Percentiles rank a stretch among this genome's conserved stretches.
Evolutionary conservation across 2,329 filamentous ascomycete species (phyloP).

Genomic region (Diaporthe vaccinii): DNA sequence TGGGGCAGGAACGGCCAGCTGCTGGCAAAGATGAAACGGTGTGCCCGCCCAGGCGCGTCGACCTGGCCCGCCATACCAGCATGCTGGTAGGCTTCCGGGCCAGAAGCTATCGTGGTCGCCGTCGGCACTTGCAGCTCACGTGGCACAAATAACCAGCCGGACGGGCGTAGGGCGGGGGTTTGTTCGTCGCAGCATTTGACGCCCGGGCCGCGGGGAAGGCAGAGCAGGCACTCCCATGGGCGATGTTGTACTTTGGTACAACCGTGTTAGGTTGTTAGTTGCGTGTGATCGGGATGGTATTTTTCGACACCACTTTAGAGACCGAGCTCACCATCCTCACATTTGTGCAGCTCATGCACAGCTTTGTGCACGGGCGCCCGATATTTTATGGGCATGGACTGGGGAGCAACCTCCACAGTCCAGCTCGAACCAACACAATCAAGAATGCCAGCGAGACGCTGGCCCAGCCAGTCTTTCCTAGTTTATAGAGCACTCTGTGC

Average conservation of each 20-base stretch:
- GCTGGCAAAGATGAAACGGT: slow-evolving; percentile 5
- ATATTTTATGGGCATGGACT: not conserved
- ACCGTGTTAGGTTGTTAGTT: not conserved
- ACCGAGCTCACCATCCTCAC: not conserved
- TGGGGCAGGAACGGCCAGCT: not conserved
- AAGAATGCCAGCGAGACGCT: not conserved
- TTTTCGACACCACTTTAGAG: not conserved
- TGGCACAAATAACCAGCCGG: not conserved
- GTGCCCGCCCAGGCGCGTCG: not conserved
- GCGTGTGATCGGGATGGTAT: not conserved
- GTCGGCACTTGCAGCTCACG: not conserved
- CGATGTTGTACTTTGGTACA: not conserved
- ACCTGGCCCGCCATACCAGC: not conserved
- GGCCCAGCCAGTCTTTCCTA: not conserved
- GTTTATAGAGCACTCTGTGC: not conserved
- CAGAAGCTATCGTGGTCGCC: slow-evolving; percentile 11
- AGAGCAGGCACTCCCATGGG: not conserved
- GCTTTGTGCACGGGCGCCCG: not conserved
- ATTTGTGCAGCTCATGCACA: not conserved
- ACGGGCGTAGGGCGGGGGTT: not conserved
- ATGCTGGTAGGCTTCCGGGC: not conserved
- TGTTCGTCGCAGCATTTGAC: not conserved
- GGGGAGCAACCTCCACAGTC: not conserved
- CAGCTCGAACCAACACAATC: not conserved
- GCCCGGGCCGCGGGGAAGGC: not conserved